phyloP scores from a whole-genome alignment of 2,329 filamentous ascomycete genomes.

The Colletotrichum sidae region DNA sequence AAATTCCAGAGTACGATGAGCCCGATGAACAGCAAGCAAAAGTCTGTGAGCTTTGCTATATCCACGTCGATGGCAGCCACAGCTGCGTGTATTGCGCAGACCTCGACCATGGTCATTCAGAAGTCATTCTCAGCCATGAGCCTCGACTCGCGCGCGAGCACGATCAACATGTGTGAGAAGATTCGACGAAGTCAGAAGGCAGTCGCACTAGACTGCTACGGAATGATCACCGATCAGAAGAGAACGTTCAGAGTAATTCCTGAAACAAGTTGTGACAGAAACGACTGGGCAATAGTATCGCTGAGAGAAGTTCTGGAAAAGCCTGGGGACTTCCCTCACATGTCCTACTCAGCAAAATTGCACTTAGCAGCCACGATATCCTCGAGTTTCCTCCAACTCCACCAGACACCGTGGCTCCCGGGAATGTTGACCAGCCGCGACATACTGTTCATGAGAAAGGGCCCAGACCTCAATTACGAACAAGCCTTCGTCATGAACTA shows the following conservation, averaged over 20 bases:
- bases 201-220: not conserved
- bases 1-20: too few relatives aligned
- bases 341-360: conserved; percentile 26
- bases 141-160: accelerated
- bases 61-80: not conserved
- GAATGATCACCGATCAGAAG: conserved; percentile 15
- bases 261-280: not conserved
- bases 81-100: not conserved
- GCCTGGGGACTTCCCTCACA: not conserved
- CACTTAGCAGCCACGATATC: conserved; percentile 38
- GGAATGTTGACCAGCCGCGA: not conserved
- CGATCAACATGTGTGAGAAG: not conserved
- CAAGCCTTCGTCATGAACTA: conserved; percentile 24
- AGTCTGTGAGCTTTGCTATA: not conserved
- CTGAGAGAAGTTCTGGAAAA: conserved; percentile 18
- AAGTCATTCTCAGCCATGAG: not conserved
- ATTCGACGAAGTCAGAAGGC: not conserved
- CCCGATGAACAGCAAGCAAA: not conserved
- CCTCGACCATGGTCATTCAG: not conserved
- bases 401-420: conserved; percentile 41
- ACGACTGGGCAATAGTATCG: conserved; percentile 20
- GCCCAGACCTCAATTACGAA: not conserved
- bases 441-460: conserved; percentile 37
- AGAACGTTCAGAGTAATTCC: not conserved
- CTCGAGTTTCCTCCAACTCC: conserved; percentile 41